phyloP scores from a whole-genome alignment of 768 basidiomycete genomes.

The Filobasidium wieringae region DNA sequence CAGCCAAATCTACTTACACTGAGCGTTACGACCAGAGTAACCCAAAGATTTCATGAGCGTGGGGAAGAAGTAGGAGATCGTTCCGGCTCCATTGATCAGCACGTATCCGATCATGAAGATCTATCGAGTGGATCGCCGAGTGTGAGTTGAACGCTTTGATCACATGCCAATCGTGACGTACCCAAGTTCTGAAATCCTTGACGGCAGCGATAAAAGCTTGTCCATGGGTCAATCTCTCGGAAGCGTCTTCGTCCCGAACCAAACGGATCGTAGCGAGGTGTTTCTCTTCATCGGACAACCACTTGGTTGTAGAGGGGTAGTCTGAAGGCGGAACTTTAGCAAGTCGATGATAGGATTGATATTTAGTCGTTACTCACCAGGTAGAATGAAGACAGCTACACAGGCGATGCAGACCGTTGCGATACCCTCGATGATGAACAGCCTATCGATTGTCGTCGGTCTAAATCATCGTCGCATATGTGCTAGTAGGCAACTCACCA shows the following conservation, averaged over 20 bases:
- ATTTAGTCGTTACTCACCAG: conserved; percentile 9
- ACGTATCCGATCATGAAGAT: conserved; percentile 29
- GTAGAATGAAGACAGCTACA: conserved; percentile 29
- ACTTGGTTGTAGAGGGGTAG: conserved; percentile 32
- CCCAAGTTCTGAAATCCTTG: conserved; percentile 34
- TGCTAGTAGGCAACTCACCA: conserved; percentile 16
- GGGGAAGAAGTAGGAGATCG: conserved; percentile 38
- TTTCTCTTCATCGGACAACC: conserved; percentile 26
- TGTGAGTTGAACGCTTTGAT: too few species aligned
- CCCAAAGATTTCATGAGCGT: conserved; percentile 30
- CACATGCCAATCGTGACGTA: conserved; percentile 3
- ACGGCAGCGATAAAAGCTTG: conserved; percentile 26
- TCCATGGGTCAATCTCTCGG: conserved; percentile 23
- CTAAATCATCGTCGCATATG: neutral
- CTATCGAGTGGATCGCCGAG: conserved; percentile 7
- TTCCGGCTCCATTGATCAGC: conserved; percentile 25
- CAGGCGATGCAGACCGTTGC: conserved; percentile 24
- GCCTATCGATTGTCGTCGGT: conserved; percentile 6
- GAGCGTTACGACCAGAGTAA: conserved; percentile 27
- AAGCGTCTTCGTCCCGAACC: conserved; percentile 10
- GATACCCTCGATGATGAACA: conserved; percentile 37
- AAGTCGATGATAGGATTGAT: neutral
- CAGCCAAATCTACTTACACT: conserved; percentile 21
- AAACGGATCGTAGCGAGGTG: conserved; percentile 23
- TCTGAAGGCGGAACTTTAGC: conserved; percentile 9